Evolutionary conservation across 2,329 filamentous ascomycete genomes (phyloP), one percentile per base, ranked within the genome.

Genomic region (Aspergillus sergii): DNA sequence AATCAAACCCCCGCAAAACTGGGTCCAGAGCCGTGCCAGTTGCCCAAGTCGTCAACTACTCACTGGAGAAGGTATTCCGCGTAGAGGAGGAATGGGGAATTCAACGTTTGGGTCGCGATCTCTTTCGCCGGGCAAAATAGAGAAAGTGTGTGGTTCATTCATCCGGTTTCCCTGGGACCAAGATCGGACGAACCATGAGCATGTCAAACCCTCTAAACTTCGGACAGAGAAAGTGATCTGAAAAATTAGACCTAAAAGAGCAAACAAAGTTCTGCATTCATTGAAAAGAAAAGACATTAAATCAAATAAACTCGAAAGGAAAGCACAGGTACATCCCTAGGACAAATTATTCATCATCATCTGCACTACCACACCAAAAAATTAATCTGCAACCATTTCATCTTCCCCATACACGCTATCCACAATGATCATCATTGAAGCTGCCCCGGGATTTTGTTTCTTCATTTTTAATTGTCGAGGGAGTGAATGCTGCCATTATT

Each of bases 401-500:
- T 55, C 51, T 39, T 55, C 51, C 51, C 51, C 32, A 55, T 55
- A 55, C 51, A 55, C 51, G 36, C 34, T 55, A 55, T 54, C 30
- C 51, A 55, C 26, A 55, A 30, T 39, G n/a, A 39, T 54, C 30
- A 53, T 54, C 62, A 46, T 41, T 61, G 59, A 65, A 59, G 57
- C 23, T 57, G 59, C 54, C 59, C 61, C 60, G 50, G 59, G 58
- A 43, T 51, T 58, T 58, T 62, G 46, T 41, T 61, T 57, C 36
- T 51, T 16, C 10, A 10, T 55, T 26, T 14, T 26, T n/a, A 48
- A 45, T 62, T 63, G 60, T 60, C 57, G 19, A 59, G 53, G 61
- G 58, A 50, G 57, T 48, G 48, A 21, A 51, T 51, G 48, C 28
- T 58, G 66, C 68, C 69, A 70, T 69, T 59, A 70, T 56, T 63